Conservation (phyloP, 371 early-diverging fungal genomes). For the Mortierella sp. region DNA sequence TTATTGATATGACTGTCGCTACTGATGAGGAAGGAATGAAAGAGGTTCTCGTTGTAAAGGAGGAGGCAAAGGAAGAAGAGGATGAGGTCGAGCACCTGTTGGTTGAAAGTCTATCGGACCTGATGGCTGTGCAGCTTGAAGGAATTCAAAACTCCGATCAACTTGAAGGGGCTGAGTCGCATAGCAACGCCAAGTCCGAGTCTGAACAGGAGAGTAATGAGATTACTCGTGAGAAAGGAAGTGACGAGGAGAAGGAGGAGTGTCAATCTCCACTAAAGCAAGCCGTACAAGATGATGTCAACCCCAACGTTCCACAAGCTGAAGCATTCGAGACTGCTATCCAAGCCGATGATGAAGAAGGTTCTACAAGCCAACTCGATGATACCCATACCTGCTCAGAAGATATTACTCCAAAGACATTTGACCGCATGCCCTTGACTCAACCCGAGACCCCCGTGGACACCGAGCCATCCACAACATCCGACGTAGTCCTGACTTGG, state of each 20-base stretch:
- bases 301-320: background rate
- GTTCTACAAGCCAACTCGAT: background rate
- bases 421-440: background rate
- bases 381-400: background rate
- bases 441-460: background rate
- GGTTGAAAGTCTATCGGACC: background rate
- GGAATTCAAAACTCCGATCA: slow-evolving; percentile 3
- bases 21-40: background rate
- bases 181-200: background rate
- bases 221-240: background rate
- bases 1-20: background rate
- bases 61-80: background rate
- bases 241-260: background rate
- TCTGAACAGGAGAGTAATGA: background rate
- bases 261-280: background rate
- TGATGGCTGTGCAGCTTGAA: background rate
- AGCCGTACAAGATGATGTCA: background rate
- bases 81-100: background rate
- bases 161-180: background rate
- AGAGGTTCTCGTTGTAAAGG: background rate
- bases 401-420: background rate
- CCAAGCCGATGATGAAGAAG: background rate
- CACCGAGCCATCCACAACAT: background rate
- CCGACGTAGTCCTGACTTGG: background rate
- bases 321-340: background rate